Conservation (phyloP, 495 filamentous ascomycete genomes). For the Echria macrotheca region DNA sequence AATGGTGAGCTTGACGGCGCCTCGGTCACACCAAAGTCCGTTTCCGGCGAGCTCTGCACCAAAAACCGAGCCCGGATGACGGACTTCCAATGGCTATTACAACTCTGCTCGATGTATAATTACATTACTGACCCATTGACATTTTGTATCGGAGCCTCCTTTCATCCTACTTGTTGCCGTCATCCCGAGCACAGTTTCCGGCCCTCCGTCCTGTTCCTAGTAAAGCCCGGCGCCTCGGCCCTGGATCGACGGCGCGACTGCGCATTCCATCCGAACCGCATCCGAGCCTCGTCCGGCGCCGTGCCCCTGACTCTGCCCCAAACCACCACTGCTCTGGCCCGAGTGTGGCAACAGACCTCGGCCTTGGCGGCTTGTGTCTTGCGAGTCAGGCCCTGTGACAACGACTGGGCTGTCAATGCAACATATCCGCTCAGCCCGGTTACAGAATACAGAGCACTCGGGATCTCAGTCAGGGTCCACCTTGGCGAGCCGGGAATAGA, state of each 20-base stretch:
- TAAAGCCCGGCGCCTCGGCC: too few relatives aligned
- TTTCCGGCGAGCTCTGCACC: not conserved
- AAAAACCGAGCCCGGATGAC: too few relatives aligned
- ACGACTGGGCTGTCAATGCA: constrained; percentile 9
- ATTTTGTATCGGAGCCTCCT: too few relatives aligned
- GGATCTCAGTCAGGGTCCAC: constrained; percentile 12
- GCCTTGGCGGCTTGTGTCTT: not conserved
- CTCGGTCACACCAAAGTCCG: not conserved
- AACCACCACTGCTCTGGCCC: not conserved
- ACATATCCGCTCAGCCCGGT: not conserved
- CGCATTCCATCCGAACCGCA: not conserved
- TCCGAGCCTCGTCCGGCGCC: not conserved
- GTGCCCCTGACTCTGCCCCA: too few relatives aligned
- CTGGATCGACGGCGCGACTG: too few relatives aligned
- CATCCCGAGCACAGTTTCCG: too few relatives aligned
- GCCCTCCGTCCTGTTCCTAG: too few relatives aligned
- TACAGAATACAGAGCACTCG: not conserved
- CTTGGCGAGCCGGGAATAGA: not conserved
- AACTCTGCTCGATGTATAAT: too few relatives aligned
- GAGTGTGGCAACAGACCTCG: not conserved
- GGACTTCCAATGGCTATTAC: too few relatives aligned
- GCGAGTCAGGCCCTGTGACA: too few relatives aligned
- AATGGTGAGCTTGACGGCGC: not conserved
- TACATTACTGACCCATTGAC: too few relatives aligned
- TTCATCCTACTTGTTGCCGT: too few relatives aligned